Evolutionary conservation across 306 rosid species (phyloP).

Genomic region (Argentina anserina): DNA sequence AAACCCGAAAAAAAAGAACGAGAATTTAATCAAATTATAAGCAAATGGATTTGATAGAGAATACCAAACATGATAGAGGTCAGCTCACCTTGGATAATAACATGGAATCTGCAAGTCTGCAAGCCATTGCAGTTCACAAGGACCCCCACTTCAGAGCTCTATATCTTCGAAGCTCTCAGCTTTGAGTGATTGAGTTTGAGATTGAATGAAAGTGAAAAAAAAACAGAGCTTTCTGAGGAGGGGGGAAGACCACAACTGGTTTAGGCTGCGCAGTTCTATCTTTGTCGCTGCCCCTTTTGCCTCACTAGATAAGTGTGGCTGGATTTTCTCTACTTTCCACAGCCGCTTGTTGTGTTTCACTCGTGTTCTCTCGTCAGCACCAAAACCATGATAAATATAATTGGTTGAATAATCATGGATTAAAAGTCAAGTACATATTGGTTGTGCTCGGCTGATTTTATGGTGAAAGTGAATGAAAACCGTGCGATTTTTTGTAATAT

Average conservation of each 20-base stretch:
- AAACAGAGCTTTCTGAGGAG: neutral
- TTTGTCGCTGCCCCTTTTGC: neutral
- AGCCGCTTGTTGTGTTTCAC: conserved; percentile 1
- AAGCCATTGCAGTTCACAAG: conserved; percentile 52
- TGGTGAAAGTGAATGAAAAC: too few species aligned
- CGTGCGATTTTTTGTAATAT: too few species aligned
- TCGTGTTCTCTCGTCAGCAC: neutral
- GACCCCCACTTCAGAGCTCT: conserved; percentile 17
- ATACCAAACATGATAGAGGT: neutral
- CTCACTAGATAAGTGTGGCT: neutral
- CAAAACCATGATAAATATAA: neutral
- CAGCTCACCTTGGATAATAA: conserved; percentile 49
- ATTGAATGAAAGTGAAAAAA: conserved; percentile 8
- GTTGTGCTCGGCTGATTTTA: too few species aligned
- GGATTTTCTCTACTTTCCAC: neutral
- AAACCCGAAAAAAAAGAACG: conserved; percentile 8
- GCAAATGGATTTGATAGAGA: neutral
- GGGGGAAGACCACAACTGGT: neutral
- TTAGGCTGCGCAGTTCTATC: neutral
- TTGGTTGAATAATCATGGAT: neutral
- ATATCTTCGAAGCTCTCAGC: neutral
- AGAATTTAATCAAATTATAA: neutral
- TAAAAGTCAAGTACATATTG: too few species aligned
- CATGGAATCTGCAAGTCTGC: conserved; percentile 57
- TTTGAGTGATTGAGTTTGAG: neutral